Conservation (phyloP, 306 rosid genomes). For the Albizia julibrissin region DNA sequence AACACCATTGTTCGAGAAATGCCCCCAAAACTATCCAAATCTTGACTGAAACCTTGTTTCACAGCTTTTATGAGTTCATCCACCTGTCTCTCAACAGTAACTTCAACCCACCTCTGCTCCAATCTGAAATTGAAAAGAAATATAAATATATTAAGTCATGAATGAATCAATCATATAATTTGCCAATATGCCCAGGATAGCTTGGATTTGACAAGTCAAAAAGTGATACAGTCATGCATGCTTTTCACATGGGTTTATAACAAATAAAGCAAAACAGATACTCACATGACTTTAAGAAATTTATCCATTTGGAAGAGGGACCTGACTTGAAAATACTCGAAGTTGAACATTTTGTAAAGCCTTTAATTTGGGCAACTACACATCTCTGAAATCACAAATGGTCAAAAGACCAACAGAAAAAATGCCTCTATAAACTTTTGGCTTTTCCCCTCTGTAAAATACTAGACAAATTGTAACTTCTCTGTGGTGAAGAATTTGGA, state of each 20-base stretch:
- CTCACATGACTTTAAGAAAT: not conserved
- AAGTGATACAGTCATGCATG: not conserved
- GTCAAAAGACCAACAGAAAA: not conserved
- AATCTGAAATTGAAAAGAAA: conserved; percentile 56
- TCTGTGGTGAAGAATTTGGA: not conserved
- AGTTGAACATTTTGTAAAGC: not conserved
- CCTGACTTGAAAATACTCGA: not conserved
- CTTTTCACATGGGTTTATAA: not conserved
- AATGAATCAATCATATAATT: not conserved
- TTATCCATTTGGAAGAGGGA: not conserved
- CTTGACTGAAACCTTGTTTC: conserved; percentile 54
- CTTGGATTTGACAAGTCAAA: conserved; percentile 22
- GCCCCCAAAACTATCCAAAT: conserved; percentile 44
- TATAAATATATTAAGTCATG: conserved; percentile 20
- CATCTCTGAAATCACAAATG: not conserved
- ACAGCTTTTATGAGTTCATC: conserved; percentile 84
- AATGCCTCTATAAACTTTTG: not conserved
- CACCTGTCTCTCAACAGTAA: conserved; percentile 71
- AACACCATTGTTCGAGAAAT: conserved; percentile 80
- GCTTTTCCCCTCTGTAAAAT: not conserved
- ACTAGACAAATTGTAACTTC: not conserved
- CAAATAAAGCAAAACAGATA: conserved; percentile 5
- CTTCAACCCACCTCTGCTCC: conserved; percentile 92
- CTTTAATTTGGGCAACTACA: not conserved
- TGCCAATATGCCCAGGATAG: conserved; percentile 11